Conservation (phyloP, 768 basidiomycete species). For the Trametes elegans region DNA sequence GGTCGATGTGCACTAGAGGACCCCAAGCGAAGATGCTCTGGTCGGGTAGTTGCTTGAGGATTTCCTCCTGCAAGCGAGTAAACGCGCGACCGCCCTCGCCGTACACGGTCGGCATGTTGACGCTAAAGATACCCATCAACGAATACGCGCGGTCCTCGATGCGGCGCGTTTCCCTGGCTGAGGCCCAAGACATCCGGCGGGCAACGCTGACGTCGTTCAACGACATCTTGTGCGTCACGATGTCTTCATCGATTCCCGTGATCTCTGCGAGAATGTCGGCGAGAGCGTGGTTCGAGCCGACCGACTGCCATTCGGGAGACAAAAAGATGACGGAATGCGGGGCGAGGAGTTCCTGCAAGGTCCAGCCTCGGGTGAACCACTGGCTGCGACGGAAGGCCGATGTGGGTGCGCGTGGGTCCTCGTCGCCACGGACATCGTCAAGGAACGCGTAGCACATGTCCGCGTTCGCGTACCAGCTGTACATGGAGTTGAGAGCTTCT, state of each 20-base stretch:
- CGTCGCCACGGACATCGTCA: slow-evolving; percentile 1
- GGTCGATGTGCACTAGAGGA: neutral
- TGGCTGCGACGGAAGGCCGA: neutral
- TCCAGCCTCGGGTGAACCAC: slow-evolving; percentile 11
- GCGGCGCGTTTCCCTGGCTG: neutral
- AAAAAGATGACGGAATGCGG: slow-evolving; percentile 4
- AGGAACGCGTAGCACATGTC: slow-evolving; percentile 11
- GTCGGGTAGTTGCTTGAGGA: slow-evolving; percentile 1
- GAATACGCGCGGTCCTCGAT: slow-evolving; percentile 4
- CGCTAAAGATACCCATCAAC: slow-evolving; percentile 6
- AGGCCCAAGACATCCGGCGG: slow-evolving; percentile 8
- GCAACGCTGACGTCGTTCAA: slow-evolving; percentile 3
- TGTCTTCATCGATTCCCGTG: neutral
- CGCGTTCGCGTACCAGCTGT: slow-evolving; percentile 4
- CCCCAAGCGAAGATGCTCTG: slow-evolving; percentile 5
- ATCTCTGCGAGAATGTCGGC: slow-evolving; percentile 1
- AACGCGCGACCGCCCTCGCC: slow-evolving; percentile 2
- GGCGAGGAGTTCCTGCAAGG: slow-evolving; percentile 9
- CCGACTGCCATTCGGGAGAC: neutral
- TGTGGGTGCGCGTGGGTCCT: neutral
- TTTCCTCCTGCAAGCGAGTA: slow-evolving; percentile 2
- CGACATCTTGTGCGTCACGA: slow-evolving; percentile 1
- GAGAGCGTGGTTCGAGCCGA: slow-evolving; percentile 4
- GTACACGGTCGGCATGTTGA: slow-evolving; percentile 6
- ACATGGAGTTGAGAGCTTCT: slow-evolving; percentile 15